phyloP scores from a whole-genome alignment of 208 protist genomes.

The Balamuthia mandrillaris region DNA sequence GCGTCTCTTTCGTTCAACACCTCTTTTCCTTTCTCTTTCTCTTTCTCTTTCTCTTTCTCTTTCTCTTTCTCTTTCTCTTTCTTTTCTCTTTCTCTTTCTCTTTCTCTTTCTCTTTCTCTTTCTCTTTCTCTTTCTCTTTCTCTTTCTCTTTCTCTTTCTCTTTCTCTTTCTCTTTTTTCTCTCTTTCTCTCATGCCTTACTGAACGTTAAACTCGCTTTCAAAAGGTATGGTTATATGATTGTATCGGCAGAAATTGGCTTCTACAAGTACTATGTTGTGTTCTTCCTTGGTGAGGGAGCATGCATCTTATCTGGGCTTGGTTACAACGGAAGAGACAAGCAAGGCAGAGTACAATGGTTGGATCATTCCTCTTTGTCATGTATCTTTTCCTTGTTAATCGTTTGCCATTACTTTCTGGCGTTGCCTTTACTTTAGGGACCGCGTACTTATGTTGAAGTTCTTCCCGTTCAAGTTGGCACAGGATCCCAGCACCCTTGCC shows the following conservation, averaged over 20 bases:
- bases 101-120: background rate
- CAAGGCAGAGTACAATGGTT: background rate
- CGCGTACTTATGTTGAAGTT: background rate
- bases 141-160: background rate
- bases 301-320: slow-evolving; percentile 42
- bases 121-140: background rate
- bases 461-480: background rate
- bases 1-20: background rate
- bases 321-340: slow-evolving; percentile 45
- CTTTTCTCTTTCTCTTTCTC: background rate
- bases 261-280: slow-evolving; percentile 58
- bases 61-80: background rate
- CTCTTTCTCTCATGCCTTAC: background rate
- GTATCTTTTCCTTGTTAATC: background rate
- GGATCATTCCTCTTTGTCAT: background rate
- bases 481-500: background rate
- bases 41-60: background rate
- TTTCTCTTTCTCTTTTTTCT: background rate
- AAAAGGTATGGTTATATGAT: background rate
- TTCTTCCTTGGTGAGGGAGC: slow-evolving; percentile 38
- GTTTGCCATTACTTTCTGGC: background rate
- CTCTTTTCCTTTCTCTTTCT: background rate
- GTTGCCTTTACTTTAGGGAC: background rate
- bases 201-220: background rate
- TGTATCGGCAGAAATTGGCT: background rate